A percentile compares a stretch with the other conserved stretches of the same genome.
These are phyloP conservation scores for Tylopilus rubrobrunneus DNA, from an alignment of 768 basidiomycete species.

Conservation along the genomic window DNA sequence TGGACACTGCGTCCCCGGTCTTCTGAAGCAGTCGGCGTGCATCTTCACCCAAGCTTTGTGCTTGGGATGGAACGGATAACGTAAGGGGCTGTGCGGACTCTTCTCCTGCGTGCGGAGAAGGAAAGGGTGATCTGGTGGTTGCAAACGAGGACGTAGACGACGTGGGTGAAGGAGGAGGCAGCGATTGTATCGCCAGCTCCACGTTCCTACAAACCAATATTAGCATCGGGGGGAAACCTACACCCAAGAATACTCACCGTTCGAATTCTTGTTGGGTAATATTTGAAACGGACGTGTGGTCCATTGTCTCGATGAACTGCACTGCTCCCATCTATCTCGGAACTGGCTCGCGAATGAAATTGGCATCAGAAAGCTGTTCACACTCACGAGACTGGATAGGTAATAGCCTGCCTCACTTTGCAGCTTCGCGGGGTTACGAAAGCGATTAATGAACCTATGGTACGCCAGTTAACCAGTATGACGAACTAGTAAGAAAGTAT, in stretches of 20 bases:
- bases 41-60: conserved; percentile 49
- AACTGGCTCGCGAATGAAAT: conserved; percentile 7
- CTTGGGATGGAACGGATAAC: conserved; percentile 44
- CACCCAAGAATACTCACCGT: conserved; percentile 38
- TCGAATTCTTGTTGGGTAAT: conserved; percentile 95
- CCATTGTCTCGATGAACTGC: conserved; percentile 98
- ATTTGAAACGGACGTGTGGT: conserved; percentile 89
- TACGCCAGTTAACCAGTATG: not conserved
- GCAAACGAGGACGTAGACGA: conserved; percentile 37
- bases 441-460: conserved; percentile 88
- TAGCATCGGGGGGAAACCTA: conserved; percentile 4
- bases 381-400: conserved; percentile 83
- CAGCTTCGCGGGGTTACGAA: conserved; percentile 83
- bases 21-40: conserved; percentile 82
- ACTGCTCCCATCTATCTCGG: conserved; percentile 83
- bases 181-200: conserved; percentile 53
- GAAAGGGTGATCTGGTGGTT: conserved; percentile 32
- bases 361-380: not conserved
- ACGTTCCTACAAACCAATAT: conserved; percentile 42
- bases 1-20: conserved; percentile 87
- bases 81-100: conserved; percentile 83
- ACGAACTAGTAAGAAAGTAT: not conserved
- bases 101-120: conserved; percentile 68
- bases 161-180: conserved; percentile 34
- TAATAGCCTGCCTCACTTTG: conserved; percentile 98